Conservation (phyloP, 2,329 filamentous ascomycete genomes). For the Paecilomyces sp. region DNA sequence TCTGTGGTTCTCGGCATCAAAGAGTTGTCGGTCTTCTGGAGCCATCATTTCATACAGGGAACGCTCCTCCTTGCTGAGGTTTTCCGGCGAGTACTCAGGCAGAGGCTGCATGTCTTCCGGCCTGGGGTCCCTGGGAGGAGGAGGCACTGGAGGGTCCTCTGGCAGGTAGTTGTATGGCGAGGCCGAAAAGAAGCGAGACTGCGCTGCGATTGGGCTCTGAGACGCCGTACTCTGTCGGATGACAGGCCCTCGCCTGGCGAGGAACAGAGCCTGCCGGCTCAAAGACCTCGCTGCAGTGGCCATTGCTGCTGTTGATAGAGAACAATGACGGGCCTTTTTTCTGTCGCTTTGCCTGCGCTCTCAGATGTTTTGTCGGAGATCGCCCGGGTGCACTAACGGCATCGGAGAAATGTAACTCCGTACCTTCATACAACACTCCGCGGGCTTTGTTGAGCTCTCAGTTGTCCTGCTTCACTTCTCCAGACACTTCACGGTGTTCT, state of each 20-base stretch:
- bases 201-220: constrained; percentile 8
- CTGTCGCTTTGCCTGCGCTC: not conserved
- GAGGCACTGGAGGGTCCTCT: constrained; percentile 25
- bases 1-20: constrained; percentile 27
- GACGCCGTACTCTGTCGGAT: constrained; percentile 6
- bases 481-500: not conserved
- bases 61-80: constrained; percentile 24
- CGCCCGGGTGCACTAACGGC: not conserved
- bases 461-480: not conserved
- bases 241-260: constrained; percentile 22
- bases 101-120: constrained; percentile 21
- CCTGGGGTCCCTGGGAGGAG: constrained; percentile 18
- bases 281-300: constrained; percentile 32
- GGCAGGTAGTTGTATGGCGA: constrained; percentile 24
- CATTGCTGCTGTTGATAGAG: constrained; percentile 22
- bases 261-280: constrained; percentile 25
- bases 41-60: constrained; percentile 33
- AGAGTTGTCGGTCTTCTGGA: constrained; percentile 27
- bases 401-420: not conserved
- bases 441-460: not conserved
- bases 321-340: not conserved
- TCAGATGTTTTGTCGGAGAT: not conserved
- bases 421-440: not conserved
- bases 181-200: constrained; percentile 26
- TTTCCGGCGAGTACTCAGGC: constrained; percentile 30